phyloP scores from a whole-genome alignment of 345 rosid genomes.

The Aquilaria yunnanensis region DNA sequence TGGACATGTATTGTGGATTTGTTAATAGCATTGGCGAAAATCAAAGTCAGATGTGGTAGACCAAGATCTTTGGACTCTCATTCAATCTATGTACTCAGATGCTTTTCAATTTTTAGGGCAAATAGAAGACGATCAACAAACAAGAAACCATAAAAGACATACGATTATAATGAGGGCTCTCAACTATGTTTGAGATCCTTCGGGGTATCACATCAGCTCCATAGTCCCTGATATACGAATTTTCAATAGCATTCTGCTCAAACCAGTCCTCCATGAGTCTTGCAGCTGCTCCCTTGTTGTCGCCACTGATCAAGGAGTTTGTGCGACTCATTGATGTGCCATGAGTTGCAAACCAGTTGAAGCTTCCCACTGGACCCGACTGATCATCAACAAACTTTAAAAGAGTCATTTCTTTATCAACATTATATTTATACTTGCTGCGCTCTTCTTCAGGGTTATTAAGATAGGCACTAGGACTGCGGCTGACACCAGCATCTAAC shows the following conservation, averaged over 20 bases:
- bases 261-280: constrained; percentile 95
- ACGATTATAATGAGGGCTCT: constrained; percentile 37
- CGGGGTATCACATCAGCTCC: constrained; percentile 42
- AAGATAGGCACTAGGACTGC: constrained; percentile 94
- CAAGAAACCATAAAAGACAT: constrained; percentile 17
- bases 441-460: constrained; percentile 71
- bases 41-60: no score
- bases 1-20: no score
- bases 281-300: constrained; percentile 94
- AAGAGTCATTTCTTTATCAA: constrained; percentile 89
- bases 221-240: constrained; percentile 29
- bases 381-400: constrained; percentile 79
- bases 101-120: no score
- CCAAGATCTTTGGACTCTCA: no score
- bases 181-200: constrained; percentile 62
- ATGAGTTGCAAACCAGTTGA: constrained; percentile 94
- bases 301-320: constrained; percentile 89
- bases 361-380: constrained; percentile 94
- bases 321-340: constrained; percentile 94
- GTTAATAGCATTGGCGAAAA: no score
- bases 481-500: constrained; percentile 79
- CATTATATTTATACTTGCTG: constrained; percentile 58
- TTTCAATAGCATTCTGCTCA: constrained; percentile 30
- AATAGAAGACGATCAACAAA: no score
- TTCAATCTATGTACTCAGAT: no score